phyloP scores from a whole-genome alignment of 1,284 basidiomycete genomes.

The Peniophora sp. region DNA sequence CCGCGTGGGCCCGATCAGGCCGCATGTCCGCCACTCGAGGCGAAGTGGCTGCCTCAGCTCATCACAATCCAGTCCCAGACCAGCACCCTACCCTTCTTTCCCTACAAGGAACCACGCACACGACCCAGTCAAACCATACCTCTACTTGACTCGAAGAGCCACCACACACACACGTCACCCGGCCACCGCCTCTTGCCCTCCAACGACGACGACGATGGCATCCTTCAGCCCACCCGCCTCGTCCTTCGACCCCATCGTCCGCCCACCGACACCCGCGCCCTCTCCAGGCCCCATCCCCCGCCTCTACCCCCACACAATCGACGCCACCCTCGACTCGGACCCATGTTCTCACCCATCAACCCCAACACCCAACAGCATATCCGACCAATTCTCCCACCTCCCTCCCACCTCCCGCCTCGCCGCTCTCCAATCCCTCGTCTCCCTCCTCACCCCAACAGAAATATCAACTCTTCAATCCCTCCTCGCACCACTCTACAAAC shows the following conservation, averaged over 20 bases:
- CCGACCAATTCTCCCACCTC: constrained; percentile 23
- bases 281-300: constrained; percentile 26
- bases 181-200: too few species aligned
- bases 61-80: too few species aligned
- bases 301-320: constrained; percentile 16
- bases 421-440: constrained; percentile 57
- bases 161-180: too few species aligned
- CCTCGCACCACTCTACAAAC: constrained; percentile 77
- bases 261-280: constrained; percentile 65
- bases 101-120: too few species aligned
- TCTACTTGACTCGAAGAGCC: too few species aligned
- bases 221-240: too few species aligned
- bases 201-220: too few species aligned
- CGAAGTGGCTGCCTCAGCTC: too few species aligned
- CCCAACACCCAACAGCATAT: constrained; percentile 10
- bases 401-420: constrained; percentile 40
- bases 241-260: constrained; percentile 17
- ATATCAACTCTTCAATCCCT: constrained; percentile 71
- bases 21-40: too few species aligned
- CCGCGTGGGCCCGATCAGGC: too few species aligned
- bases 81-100: too few species aligned
- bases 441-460: constrained; percentile 64
- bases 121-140: too few species aligned
- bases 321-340: constrained; percentile 9
- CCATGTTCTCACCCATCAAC: constrained; percentile 13